Evolutionary conservation across 2,329 filamentous ascomycete species (phyloP).

Genomic region (Westerdykella ornata): DNA sequence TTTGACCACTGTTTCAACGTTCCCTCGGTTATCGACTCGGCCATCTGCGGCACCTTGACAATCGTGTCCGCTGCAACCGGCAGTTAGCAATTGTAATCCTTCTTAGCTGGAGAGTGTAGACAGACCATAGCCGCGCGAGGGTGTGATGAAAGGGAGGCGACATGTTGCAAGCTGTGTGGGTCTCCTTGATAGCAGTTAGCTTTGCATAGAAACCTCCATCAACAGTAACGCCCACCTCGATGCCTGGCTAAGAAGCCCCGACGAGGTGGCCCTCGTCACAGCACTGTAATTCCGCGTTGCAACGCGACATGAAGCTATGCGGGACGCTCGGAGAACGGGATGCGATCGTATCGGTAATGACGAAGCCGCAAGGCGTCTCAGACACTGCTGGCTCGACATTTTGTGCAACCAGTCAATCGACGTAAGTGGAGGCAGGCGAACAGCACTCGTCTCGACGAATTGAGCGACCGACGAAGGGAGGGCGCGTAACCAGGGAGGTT

Average conservation of each 20-base stretch:
- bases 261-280: slow-evolving; percentile 28
- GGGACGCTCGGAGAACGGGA: slow-evolving; percentile 25
- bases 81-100: neutral
- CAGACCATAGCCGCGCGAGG: slow-evolving; percentile 33
- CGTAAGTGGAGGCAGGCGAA: no score
- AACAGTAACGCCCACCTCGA: slow-evolving; percentile 23
- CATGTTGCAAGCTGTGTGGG: slow-evolving; percentile 23
- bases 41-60: slow-evolving; percentile 96
- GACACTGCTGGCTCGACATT: slow-evolving; percentile 37
- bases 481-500: neutral
- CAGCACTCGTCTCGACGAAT: neutral
- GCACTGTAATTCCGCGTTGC: slow-evolving; percentile 30
- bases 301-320: slow-evolving; percentile 17
- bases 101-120: neutral
- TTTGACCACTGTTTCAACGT: slow-evolving; percentile 95
- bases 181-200: slow-evolving; percentile 22
- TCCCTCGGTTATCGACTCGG: slow-evolving; percentile 95
- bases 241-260: slow-evolving; percentile 25
- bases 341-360: slow-evolving; percentile 23
- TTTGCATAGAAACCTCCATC: neutral
- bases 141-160: slow-evolving; percentile 24
- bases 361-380: slow-evolving; percentile 29
- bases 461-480: slow-evolving; percentile 1
- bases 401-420: slow-evolving; percentile 4
- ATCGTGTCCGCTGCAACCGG: slow-evolving; percentile 62